Evolutionary conservation across 148 eudicot species (phyloP), one percentile per base, ranked within the genome.

Genomic region (Pharnaceum exiguum): DNA sequence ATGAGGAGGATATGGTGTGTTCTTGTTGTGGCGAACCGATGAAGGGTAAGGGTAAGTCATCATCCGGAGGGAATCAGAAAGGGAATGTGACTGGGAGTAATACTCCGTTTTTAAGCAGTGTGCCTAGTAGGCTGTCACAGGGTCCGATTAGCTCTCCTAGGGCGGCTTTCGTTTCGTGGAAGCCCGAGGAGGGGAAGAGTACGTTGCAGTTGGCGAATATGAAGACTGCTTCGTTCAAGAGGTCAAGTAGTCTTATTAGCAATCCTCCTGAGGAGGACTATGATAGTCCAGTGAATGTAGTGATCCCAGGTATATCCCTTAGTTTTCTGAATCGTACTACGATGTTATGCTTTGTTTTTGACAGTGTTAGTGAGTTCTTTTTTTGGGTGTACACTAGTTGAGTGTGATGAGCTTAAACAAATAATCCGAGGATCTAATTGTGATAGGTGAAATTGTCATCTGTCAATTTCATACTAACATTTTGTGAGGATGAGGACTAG

Each of bases 1-100:
- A 32, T 3, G 11, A 43, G 46, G 28, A 12, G 32, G n/a, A 31
- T 54, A 66, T 45, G 21, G 66, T 75, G 62, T 94, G 99, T 59
- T 79, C 80, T 4, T 94, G 99, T 60, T 94, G 99, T 80, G 95
- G 95, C 28, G 99, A 89, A 66, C 74, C 79, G 37, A 57, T 86
- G 78, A 89, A 84, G 65, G 53, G 46, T 43, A 86, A 66, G 63
- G 8, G 8, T 6, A 12, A 6, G 38, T 46, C 72, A 5, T 51
- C 84, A 8, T 30, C 61, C 1, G 53, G 42, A 12, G 28, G 7
- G 12, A 55, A 68, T 33, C 81, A 76, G 55, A 70, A 57, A 25
- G 45, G 56, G 38, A 39, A 46, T 43, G 64, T 42, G 7, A 69
- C 13, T 16, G 29, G 4, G 19, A 30, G 23, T 10, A 47, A 30